Evolutionary conservation across 129 eudicot genomes (phyloP).

Genomic region (Lactuca saligna): DNA sequence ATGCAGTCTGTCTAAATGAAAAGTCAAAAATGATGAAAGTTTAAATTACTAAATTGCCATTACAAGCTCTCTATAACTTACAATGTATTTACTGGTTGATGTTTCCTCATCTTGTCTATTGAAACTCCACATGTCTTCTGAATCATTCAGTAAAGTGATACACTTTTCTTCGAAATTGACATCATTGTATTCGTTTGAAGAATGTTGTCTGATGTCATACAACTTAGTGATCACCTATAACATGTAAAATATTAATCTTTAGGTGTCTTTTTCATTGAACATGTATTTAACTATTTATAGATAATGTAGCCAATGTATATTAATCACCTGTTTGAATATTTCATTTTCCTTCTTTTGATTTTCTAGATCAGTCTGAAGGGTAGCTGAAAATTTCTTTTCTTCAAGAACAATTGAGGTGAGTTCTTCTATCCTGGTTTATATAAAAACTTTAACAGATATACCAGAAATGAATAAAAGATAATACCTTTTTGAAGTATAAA

Average conservation of each 20-base stretch:
- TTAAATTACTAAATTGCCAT: background rate
- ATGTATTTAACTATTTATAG: background rate
- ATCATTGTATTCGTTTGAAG: conserved; percentile 34
- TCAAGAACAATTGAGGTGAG: conserved; percentile 46
- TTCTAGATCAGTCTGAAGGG: conserved; percentile 44
- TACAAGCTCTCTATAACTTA: conserved; percentile 34
- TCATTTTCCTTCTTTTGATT: conserved; percentile 52
- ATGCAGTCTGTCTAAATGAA: conserved; percentile 73
- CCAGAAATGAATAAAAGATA: conserved; percentile 9
- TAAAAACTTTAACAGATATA: background rate
- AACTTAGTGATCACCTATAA: conserved; percentile 70
- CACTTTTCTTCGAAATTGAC: conserved; percentile 67
- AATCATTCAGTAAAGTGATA: conserved; percentile 53
- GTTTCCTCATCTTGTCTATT: conserved; percentile 50
- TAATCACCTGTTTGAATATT: conserved; percentile 58
- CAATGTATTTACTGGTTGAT: conserved; percentile 69
- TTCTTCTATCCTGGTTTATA: conserved; percentile 63
- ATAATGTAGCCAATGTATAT: background rate
- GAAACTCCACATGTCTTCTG: conserved; percentile 70
- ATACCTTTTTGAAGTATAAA: background rate
- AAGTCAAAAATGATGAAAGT: conserved; percentile 31
- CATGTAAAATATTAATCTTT: conserved; percentile 3
- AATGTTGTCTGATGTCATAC: conserved; percentile 53
- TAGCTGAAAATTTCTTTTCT: conserved; percentile 47
- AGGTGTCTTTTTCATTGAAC: background rate